Percentiles rank a stretch among this genome's conserved stretches.
Conservation (phyloP, 306 rosid species). For the Casuarina equisetifolia region DNA sequence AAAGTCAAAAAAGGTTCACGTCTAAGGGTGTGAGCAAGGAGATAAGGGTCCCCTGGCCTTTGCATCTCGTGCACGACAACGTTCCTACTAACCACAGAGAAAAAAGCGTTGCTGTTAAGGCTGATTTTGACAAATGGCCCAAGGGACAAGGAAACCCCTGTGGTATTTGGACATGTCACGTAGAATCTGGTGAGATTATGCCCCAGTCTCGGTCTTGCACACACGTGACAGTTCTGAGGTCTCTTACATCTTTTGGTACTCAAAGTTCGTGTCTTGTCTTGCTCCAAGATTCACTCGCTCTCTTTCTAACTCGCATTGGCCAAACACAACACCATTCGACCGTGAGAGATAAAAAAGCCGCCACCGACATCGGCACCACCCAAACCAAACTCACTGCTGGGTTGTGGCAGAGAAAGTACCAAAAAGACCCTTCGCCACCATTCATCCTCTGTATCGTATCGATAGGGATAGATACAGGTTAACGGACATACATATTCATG, state of each 20-base stretch:
- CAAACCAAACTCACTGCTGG: background rate
- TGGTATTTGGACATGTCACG: background rate
- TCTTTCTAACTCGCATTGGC: background rate
- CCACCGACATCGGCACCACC: too few relatives aligned
- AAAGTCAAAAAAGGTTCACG: too few relatives aligned
- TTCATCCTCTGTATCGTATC: background rate
- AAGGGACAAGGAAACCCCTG: too few relatives aligned
- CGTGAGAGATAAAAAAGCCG: background rate
- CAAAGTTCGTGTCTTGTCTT: background rate
- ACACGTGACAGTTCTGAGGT: background rate
- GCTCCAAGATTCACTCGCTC: slow-evolving; percentile 2
- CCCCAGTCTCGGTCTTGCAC: background rate
- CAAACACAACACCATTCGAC: background rate
- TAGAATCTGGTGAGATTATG: slow-evolving; percentile 19
- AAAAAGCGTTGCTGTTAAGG: background rate
- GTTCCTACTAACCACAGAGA: background rate
- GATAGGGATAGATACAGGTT: too few relatives aligned
- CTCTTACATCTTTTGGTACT: background rate
- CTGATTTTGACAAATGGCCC: slow-evolving; percentile 4
- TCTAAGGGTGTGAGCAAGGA: too few relatives aligned
- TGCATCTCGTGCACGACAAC: too few relatives aligned
- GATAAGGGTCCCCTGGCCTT: too few relatives aligned
- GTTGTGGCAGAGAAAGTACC: background rate
- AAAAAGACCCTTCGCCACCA: slow-evolving; percentile 11
- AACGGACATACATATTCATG: background rate